Percentiles rank a stretch among this genome's conserved stretches.
Conservation (phyloP, 345 rosid genomes). For the Melastoma malabathricum region DNA sequence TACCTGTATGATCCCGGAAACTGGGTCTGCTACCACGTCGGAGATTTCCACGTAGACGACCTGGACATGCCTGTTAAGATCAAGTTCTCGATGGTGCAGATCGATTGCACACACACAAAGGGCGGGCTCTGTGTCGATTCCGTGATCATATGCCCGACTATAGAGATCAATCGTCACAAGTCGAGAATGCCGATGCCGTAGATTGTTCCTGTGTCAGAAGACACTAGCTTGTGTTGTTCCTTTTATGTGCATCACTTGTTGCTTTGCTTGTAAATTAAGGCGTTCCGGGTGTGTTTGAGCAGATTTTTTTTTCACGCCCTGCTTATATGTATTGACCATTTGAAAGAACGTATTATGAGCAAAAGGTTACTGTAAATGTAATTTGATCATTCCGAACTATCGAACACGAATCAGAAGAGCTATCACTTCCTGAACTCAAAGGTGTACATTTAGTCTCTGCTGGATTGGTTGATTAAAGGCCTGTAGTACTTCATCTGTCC, state of each 20-base stretch:
- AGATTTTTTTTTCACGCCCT: no score
- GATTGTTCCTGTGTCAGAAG: no score
- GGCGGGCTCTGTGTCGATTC: conserved; percentile 86
- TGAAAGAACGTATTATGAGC: no score
- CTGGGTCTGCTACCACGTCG: conserved; percentile 63
- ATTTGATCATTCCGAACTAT: conserved; percentile 18
- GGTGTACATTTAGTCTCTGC: no score
- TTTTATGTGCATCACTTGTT: no score
- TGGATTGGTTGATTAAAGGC: conserved; percentile 39
- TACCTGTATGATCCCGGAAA: conserved; percentile 39
- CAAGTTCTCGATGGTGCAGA: conserved; percentile 80
- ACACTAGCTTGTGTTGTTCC: no score
- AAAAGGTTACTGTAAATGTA: no score
- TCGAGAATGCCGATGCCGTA: no score
- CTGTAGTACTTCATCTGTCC: conserved; percentile 29
- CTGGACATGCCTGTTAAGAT: conserved; percentile 23
- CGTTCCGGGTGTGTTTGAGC: no score
- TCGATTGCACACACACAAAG: conserved; percentile 93
- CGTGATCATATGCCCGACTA: conserved; percentile 45
- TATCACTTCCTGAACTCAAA: conserved; percentile 21
- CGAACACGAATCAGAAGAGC: conserved; percentile 38
- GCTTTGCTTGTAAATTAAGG: no score
- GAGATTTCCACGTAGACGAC: conserved; percentile 54
- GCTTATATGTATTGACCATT: no score
- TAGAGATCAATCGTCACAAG: no score